A percentile compares a stretch with the other conserved stretches of the same genome.
These are phyloP conservation scores for Pythium grandisporangium DNA, from an alignment of 352 stramenopile genomes.

Conservation along the genomic window DNA sequence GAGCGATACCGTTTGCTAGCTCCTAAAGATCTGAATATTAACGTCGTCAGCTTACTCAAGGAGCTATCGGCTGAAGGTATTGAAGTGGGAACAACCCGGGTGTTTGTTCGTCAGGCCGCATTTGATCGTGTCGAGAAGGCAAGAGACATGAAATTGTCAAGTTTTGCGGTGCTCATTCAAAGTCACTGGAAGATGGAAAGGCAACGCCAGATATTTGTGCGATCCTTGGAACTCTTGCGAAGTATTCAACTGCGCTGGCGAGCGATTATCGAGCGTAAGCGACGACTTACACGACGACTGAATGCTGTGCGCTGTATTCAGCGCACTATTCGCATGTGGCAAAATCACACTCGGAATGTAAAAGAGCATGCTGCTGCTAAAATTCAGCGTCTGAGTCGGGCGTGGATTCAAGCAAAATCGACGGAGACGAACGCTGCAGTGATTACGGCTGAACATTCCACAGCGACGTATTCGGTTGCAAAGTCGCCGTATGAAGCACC, in stretches of 20 bases:
- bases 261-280: conserved; percentile 35
- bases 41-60: conserved; percentile 14
- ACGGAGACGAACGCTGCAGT: too few species aligned
- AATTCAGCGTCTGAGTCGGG: conserved; percentile 7
- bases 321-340: conserved; percentile 20
- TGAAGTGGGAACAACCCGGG: conserved; percentile 56
- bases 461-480: too few species aligned
- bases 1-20: conserved; percentile 36
- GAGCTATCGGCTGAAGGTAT: conserved; percentile 24
- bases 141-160: conserved; percentile 21
- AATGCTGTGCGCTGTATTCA: conserved; percentile 27
- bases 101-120: conserved; percentile 54
- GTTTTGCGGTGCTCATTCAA: conserved; percentile 30
- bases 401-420: too few species aligned
- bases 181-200: conserved; percentile 28
- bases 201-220: conserved; percentile 19
- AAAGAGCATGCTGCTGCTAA: neutral
- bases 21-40: conserved; percentile 1
- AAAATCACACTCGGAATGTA: conserved; percentile 1
- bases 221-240: conserved; percentile 21
- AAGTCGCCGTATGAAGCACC: too few species aligned
- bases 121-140: conserved; percentile 57
- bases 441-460: too few species aligned
- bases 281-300: conserved; percentile 17
- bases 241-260: conserved; percentile 52